phyloP scores from a whole-genome alignment of 208 protist species.

The Lotmaria passim region DNA sequence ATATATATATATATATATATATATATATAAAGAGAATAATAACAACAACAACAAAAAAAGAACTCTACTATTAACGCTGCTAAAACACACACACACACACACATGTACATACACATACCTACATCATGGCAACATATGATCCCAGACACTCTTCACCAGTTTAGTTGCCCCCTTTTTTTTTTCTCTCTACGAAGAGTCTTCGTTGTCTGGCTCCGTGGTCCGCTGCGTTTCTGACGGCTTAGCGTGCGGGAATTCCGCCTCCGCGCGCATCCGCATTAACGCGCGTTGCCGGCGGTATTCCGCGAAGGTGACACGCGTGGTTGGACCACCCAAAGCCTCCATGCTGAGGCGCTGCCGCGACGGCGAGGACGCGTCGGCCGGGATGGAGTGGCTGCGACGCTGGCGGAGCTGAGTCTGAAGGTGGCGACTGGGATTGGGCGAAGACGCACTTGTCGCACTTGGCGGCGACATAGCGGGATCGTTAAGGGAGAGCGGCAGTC shows the following conservation, averaged over 20 bases:
- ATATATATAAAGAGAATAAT: no score
- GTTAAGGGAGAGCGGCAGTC: background rate
- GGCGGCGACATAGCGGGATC: background rate
- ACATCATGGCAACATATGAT: no score
- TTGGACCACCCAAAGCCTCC: background rate
- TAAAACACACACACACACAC: no score
- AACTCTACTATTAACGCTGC: no score
- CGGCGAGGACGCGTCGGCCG: conserved; percentile 2
- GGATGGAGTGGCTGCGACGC: conserved; percentile 6
- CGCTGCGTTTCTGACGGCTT: conserved; percentile 23
- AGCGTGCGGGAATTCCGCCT: conserved; percentile 2
- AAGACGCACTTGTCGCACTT: background rate
- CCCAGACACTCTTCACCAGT: no score
- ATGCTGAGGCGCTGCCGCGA: conserved; percentile 19
- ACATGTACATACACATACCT: no score
- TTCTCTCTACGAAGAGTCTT: background rate
- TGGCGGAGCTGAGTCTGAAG: background rate
- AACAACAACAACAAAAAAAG: no score
- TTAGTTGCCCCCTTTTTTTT: no score
- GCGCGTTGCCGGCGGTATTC: conserved; percentile 38
- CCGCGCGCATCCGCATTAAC: conserved; percentile 18
- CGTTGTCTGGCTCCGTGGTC: conserved; percentile 17
- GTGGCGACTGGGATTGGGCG: background rate
- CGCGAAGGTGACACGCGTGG: conserved; percentile 29
- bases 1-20: background rate